Conservation (phyloP, 768 basidiomycete genomes). For the Tricholomella constricta region DNA sequence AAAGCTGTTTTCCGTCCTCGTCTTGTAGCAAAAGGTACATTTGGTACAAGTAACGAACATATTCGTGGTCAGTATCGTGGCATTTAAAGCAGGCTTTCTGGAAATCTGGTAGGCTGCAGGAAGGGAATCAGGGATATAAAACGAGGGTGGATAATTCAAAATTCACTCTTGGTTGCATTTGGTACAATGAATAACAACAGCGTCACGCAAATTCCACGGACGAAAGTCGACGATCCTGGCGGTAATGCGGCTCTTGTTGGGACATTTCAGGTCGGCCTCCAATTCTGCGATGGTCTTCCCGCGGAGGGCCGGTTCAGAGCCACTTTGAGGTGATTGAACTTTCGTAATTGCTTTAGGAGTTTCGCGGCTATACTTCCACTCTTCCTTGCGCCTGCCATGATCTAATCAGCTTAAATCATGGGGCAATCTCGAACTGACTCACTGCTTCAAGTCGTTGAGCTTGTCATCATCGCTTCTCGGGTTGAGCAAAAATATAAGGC, state of each 20-base stretch:
- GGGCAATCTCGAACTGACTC: slow-evolving; percentile 14
- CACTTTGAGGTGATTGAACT: neutral
- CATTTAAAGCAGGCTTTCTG: slow-evolving; percentile 53
- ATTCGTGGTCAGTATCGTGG: slow-evolving; percentile 52
- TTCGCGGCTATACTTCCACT: slow-evolving; percentile 24
- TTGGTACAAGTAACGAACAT: slow-evolving; percentile 48
- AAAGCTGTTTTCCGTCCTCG: slow-evolving; percentile 40
- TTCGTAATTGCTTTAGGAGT: neutral
- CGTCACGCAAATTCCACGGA: slow-evolving; percentile 51
- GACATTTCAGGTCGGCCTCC: slow-evolving; percentile 28
- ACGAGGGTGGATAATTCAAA: neutral
- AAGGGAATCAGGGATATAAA: neutral
- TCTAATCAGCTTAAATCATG: neutral
- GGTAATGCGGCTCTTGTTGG: slow-evolving; percentile 42
- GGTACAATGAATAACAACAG: slow-evolving; percentile 49
- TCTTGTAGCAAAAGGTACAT: slow-evolving; percentile 57
- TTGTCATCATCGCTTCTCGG: slow-evolving; percentile 35
- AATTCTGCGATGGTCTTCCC: slow-evolving; percentile 41
- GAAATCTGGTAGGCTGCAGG: slow-evolving; percentile 43
- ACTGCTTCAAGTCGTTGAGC: slow-evolving; percentile 46
- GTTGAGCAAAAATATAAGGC: slow-evolving; percentile 47
- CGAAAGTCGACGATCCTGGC: slow-evolving; percentile 59
- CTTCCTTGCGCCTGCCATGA: slow-evolving; percentile 29
- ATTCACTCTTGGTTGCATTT: slow-evolving; percentile 55
- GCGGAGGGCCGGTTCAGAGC: neutral